Conservation (phyloP, 768 basidiomycete species). For the Leucocoprinus sp. region DNA sequence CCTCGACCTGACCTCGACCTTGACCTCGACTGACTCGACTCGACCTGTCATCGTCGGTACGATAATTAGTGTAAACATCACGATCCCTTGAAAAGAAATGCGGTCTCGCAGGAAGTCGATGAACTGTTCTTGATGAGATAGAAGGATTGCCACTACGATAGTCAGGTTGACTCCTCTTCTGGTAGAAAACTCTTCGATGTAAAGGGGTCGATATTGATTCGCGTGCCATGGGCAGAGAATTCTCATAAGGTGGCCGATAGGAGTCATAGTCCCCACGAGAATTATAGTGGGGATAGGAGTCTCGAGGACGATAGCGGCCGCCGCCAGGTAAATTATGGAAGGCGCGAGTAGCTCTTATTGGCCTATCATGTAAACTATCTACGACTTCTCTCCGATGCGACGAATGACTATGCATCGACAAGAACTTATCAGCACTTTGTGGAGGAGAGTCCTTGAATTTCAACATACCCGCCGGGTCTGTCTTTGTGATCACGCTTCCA, state of each 20-base stretch:
- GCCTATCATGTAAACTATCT: slow-evolving; percentile 30
- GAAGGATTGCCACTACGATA: neutral
- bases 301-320: slow-evolving; percentile 45
- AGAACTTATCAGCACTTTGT: slow-evolving; percentile 13
- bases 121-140: neutral
- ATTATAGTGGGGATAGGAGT: slow-evolving; percentile 29
- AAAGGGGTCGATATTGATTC: slow-evolving; percentile 14
- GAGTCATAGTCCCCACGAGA: slow-evolving; percentile 32
- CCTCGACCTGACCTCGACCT: slow-evolving; percentile 12
- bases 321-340: slow-evolving; percentile 19
- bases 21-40: slow-evolving; percentile 10
- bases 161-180: slow-evolving; percentile 14
- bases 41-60: neutral
- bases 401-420: slow-evolving; percentile 24
- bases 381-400: slow-evolving; percentile 24
- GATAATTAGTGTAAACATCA: neutral
- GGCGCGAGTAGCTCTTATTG: slow-evolving; percentile 24
- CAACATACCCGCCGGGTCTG: slow-evolving; percentile 29
- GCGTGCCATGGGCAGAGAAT: slow-evolving; percentile 19
- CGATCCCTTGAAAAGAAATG: neutral
- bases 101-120: slow-evolving; percentile 7
- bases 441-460: slow-evolving; percentile 5
- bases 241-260: slow-evolving; percentile 42
- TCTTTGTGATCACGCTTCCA: slow-evolving; percentile 59
- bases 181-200: slow-evolving; percentile 18